Evolutionary conservation across 1,284 basidiomycete species (phyloP).

Genomic region (Rhodotorula sp.): DNA sequence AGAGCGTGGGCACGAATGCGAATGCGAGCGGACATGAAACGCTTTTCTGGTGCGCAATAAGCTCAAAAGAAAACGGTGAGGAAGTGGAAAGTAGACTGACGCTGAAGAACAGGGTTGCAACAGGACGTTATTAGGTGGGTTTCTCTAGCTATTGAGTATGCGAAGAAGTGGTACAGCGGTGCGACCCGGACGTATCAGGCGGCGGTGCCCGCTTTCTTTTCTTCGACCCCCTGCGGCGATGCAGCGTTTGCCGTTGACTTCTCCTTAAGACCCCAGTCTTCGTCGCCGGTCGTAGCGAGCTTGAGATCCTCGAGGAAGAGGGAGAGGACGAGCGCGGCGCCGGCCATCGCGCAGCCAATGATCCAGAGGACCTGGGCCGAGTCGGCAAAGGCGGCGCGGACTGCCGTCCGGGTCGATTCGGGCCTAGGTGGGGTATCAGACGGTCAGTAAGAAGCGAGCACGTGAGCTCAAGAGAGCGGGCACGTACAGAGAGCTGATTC

Average conservation of each 20-base stretch:
- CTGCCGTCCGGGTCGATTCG: constrained; percentile 33
- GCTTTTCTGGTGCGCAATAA: too few species aligned
- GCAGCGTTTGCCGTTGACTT: not conserved
- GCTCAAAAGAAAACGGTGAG: too few species aligned
- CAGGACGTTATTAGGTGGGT: too few species aligned
- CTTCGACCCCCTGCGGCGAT: not conserved
- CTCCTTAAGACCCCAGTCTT: not conserved
- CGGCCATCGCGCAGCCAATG: constrained; percentile 25
- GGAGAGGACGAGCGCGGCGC: not conserved
- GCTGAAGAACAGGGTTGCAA: too few species aligned
- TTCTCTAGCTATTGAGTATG: too few species aligned
- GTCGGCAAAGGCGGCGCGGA: constrained; percentile 34
- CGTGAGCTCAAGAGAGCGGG: not conserved
- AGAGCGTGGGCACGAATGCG: too few species aligned
- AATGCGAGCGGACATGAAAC: too few species aligned
- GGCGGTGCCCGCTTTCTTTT: not conserved
- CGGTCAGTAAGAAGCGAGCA: not conserved
- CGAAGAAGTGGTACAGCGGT: too few species aligned
- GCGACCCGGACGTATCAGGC: too few species aligned
- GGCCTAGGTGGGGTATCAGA: constrained; percentile 2
- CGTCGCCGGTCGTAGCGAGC: not conserved
- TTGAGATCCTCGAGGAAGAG: not conserved
- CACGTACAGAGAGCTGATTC: constrained; percentile 23
- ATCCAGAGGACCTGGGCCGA: constrained; percentile 37
- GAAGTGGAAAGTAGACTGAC: too few species aligned